Base-by-base conservation (phyloP, 768 basidiomycete species). In the Leccinum sublutescens region DNA sequence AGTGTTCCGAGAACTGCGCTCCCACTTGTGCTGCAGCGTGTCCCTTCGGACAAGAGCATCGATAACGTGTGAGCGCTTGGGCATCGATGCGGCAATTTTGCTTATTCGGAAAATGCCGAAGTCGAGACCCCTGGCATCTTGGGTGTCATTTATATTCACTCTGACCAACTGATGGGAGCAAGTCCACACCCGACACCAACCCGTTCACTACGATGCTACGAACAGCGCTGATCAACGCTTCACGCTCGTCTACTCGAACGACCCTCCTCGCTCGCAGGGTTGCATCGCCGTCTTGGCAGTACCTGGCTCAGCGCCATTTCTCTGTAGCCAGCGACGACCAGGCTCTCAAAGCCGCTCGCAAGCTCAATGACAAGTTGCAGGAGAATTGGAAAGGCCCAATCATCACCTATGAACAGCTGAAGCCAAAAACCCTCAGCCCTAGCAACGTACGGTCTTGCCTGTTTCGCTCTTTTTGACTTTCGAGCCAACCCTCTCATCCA, bases 371-470 rank as follows among this genome's bases (percentile, higher is more conserved):
- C 54, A 70, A 74, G 25, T 57, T 78, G 21, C 85, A 85, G 67
- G 77, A 82, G 62, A 90, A 93, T 64, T 96, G 94, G 94, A 85
- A 83, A 64, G 81, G 86, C 15, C 85, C 82, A 45, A 77, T 85
- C 23, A 74, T 97, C 54, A 78, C 81, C 1, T 98, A 96, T 69
- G 88, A 89, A 34, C 84, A 93, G 62, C 75, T 98, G 33, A 89
- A 96, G 67, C 86, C 87, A 2, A 84, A 82, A 63, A 93, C 93
- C 0, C 73, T 85, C 64, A 87, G 84, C 65, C 96, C 96, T 4
- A 83, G 85, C 55, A 73, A 80, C 2, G 91, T 91, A 65, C 27
- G 71, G 21, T 33, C 21, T 36, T 40, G 17, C 9, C 4, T 56
- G 50, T 33, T 47, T 7, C 14, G 14, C 5, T 27, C 15, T 34